Base-by-base conservation (phyloP, 495 filamentous ascomycete species). In the Darksidea phi region DNA sequence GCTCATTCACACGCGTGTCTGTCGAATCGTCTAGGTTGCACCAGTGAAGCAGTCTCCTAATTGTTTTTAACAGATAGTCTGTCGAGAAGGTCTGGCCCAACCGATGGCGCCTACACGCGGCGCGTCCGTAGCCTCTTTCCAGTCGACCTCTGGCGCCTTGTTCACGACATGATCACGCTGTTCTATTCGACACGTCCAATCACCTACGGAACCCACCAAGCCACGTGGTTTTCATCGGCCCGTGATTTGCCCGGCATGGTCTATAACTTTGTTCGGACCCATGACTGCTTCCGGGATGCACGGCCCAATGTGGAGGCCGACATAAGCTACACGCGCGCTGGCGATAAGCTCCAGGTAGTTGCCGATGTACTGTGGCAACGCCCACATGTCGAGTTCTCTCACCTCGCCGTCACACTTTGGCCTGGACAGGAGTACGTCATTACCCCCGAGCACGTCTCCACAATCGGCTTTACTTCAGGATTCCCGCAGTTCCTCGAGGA, bases 251-350 rank as follows among this genome's bases (percentile, higher is more conserved):
- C 37, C 2, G 42, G n/a, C 8, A 49, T 54, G 13, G 26, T 66
- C 6, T 59, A 36, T 42, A 57, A 66, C 23, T 63, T 69, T 37
- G 4, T 69, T 3, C 57, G 54, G 12, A 66, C 67, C 1, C 42
- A 54, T 34, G 67, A 69, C 26, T 69, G 63, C 38, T 69, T 69
- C 47, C 24, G 28, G 6, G 56, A 54, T 21, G 46, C n/a, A 34
- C 53, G 36, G n/a, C 56, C 49, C n/a, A 17, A 20, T 21, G 37
- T 59, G 15, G 13, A 42, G 28, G 18, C 62, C 10, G 37, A 54
- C 7, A 24, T 67, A 32, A 49, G 2, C 26, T 55, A 59, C 28
- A 24, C 2, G 4, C 21, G 6, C 32, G 23, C 5, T 41, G 23
- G 26, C 6, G 43, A 20, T 21, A 47, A 48, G 26, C 20, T 23